A percentile compares a stretch with the other conserved stretches of the same genome.
phyloP scores from a whole-genome alignment of 176 grass and related monocot species.

The Cocos nucifera region DNA sequence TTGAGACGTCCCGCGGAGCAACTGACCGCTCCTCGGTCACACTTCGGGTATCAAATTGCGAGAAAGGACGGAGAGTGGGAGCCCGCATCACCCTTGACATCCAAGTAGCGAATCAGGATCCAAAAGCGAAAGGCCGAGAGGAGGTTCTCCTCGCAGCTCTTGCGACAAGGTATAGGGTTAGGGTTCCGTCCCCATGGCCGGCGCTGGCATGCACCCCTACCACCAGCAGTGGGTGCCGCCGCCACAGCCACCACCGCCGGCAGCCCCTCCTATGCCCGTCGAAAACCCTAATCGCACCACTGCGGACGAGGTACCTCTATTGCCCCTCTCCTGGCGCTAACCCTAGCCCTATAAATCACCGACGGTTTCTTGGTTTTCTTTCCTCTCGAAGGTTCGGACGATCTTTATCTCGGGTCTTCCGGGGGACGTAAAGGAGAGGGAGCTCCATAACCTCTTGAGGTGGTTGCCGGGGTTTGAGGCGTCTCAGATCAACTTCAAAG shows the following conservation, averaged over 20 bases:
- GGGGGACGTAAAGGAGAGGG: constrained; percentile 89
- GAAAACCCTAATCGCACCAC: constrained; percentile 23
- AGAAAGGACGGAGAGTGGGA: too few species aligned
- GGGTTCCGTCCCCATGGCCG: constrained; percentile 54
- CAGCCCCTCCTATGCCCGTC: constrained; percentile 21
- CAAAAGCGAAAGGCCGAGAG: too few species aligned
- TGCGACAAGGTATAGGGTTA: constrained; percentile 20
- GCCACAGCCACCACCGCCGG: constrained; percentile 13
- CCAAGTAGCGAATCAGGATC: too few species aligned
- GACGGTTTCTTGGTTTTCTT: neutral
- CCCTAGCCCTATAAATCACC: too few species aligned
- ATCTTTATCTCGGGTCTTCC: constrained; percentile 94
- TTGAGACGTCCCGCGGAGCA: too few species aligned
- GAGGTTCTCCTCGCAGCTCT: too few species aligned
- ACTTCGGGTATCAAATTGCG: too few species aligned
- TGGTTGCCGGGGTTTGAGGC: constrained; percentile 98
- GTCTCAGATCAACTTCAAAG: constrained; percentile 94
- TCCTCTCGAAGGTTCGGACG: constrained; percentile 54
- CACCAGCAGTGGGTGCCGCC: constrained; percentile 67
- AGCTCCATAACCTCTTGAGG: constrained; percentile 89
- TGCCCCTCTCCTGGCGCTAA: neutral
- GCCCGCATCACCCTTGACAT: too few species aligned
- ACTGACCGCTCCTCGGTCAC: too few species aligned
- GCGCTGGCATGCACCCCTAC: constrained; percentile 81
- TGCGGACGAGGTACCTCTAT: constrained; percentile 36